Evolutionary conservation across 306 rosid species (phyloP).

Genomic region (Rosa persica): DNA sequence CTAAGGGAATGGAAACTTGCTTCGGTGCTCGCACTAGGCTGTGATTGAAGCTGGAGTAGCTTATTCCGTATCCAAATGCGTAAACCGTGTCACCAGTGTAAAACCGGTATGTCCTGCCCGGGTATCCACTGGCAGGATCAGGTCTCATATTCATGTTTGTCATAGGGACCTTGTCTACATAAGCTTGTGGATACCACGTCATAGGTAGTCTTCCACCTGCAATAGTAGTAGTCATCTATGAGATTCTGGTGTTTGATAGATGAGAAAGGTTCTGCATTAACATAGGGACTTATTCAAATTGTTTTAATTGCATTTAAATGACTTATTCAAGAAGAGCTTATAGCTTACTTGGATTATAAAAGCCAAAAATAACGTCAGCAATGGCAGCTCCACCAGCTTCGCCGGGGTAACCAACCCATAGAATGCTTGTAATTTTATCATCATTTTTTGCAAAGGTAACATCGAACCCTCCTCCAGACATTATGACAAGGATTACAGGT

Average conservation of each 20-base stretch:
- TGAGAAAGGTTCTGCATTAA: background rate
- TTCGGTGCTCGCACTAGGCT: conserved; percentile 62
- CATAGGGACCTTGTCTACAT: conserved; percentile 83
- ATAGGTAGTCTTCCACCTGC: conserved; percentile 95
- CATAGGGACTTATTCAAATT: background rate
- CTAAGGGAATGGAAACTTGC: conserved; percentile 56
- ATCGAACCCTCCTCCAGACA: conserved; percentile 98
- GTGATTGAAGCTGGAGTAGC: conserved; percentile 61
- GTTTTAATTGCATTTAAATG: background rate
- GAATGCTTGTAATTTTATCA: conserved; percentile 77
- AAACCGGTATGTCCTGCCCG: conserved; percentile 84
- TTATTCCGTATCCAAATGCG: conserved; percentile 80
- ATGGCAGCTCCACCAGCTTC: conserved; percentile 99
- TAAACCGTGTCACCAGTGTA: conserved; percentile 83
- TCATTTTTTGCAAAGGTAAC: conserved; percentile 73
- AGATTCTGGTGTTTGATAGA: background rate
- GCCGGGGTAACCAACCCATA: conserved; percentile 98
- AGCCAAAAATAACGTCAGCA: conserved; percentile 84
- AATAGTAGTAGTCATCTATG: conserved; percentile 6
- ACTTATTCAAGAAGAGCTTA: background rate
- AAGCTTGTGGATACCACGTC: conserved; percentile 98
- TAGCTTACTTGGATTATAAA: conserved; percentile 76
- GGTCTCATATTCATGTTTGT: conserved; percentile 97
- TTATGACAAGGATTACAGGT: conserved; percentile 85
- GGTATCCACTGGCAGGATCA: conserved; percentile 66